phyloP scores from a whole-genome alignment of 768 basidiomycete species.

The Lepiota subincarnata region DNA sequence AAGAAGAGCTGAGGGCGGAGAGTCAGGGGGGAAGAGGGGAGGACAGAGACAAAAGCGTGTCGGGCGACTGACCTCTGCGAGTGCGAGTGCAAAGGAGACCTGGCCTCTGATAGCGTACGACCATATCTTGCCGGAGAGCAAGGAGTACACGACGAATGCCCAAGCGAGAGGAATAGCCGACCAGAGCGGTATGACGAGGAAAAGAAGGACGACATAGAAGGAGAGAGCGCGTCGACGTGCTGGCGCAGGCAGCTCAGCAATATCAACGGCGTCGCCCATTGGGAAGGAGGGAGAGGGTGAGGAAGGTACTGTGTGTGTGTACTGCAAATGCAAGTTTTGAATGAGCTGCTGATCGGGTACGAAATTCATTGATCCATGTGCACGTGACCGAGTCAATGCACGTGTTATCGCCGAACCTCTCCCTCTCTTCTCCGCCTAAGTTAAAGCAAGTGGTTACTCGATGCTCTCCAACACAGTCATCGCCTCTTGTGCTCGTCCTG shows the following conservation, averaged over 20 bases:
- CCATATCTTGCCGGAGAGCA: conserved; percentile 40
- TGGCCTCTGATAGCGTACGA: conserved; percentile 34
- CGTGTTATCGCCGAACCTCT: neutral
- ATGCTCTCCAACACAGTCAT: conserved; percentile 70
- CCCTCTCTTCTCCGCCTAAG: conserved; percentile 23
- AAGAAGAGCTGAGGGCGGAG: conserved; percentile 51
- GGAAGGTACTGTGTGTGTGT: neutral
- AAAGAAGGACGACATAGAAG: conserved; percentile 57
- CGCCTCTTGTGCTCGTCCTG: conserved; percentile 46
- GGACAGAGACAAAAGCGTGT: neutral
- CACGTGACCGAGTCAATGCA: conserved; percentile 10
- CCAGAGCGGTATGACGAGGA: conserved; percentile 61
- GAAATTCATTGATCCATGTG: neutral
- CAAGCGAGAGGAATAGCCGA: conserved; percentile 60
- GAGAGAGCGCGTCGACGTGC: conserved; percentile 38
- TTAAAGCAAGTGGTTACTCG: conserved; percentile 31
- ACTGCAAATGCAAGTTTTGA: neutral
- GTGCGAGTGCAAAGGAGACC: conserved; percentile 43
- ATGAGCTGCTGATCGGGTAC: neutral
- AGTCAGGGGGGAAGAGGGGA: conserved; percentile 7
- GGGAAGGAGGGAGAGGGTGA: conserved; percentile 12
- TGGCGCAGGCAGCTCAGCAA: conserved; percentile 33
- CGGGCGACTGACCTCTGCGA: conserved; percentile 50
- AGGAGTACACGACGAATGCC: conserved; percentile 51
- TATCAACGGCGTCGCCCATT: conserved; percentile 26